Base-by-base conservation (phyloP, 2,329 filamentous ascomycete species). In the Aureobasidium melanogenum region DNA sequence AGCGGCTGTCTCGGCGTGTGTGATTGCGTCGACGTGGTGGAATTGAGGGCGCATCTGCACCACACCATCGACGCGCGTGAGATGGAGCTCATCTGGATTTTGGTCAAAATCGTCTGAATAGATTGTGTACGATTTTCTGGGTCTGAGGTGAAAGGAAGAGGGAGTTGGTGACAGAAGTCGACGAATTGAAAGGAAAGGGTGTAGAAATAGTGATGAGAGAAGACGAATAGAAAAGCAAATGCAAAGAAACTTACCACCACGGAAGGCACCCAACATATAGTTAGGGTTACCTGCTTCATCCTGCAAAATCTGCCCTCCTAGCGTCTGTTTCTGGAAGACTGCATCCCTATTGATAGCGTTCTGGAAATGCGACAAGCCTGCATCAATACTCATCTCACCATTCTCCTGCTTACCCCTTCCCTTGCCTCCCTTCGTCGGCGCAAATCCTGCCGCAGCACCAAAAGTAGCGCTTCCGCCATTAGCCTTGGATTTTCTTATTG, bases 201-300 rank as follows among this genome's bases (percentile, higher is more conserved):
- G 3, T 15, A 12, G n/a, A n/a, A 24, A 32, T 7, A 8, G 2
- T 44, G 39, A 19, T 19, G 28, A 28, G n/a, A 19, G 6, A 17
- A 10, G 9, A 22, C 15, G 34, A 12, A 46, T 9, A 46, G 9
- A 5, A 12, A 24, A 44, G 30, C 17, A 39, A 12, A 22, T 4
- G 28, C 6, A 22, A 46, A 12, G 34, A 30, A 19, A 46, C 54
- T 58, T 32, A 58, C 54, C 41, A 56, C 87, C 87, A 71, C 88
- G 84, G 72, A 97, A 97, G n/a, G 91, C 88, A 30, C 91, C 94
- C 54, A 97, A 82, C 86, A 97, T 95, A 76, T 96, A 96, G 66
- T 80, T 77, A 9, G 84, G 83, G 66, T 90, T 87, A 24, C 88
- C 87, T 65, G 87, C 83, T 65, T 86, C 84, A 2, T 85, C 79